Percentiles rank a stretch among this genome's conserved stretches.
phyloP scores from a whole-genome alignment of 2,329 filamentous ascomycete species.

The Fusarium sarcochroum region DNA sequence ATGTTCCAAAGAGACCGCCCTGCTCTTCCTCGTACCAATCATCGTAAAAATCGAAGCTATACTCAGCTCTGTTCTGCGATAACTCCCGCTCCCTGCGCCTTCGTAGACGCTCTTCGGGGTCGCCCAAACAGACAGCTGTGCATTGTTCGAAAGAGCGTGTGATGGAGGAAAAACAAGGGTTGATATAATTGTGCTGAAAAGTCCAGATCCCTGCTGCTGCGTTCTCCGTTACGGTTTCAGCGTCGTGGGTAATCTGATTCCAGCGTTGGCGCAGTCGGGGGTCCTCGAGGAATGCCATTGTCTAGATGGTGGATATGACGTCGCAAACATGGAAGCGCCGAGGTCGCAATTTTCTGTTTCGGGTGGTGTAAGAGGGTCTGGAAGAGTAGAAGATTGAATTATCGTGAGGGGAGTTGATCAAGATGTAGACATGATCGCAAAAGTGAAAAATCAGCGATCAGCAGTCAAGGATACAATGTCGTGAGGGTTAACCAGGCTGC shows the following conservation, averaged over 20 bases:
- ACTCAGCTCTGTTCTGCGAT: slow-evolving; percentile 76
- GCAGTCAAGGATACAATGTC: slow-evolving; percentile 24
- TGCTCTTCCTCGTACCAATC: slow-evolving; percentile 84
- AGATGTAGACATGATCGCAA: slow-evolving; percentile 37
- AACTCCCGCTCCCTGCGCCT: slow-evolving; percentile 75
- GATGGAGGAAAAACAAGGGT: slow-evolving; percentile 81
- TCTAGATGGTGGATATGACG: slow-evolving; percentile 50
- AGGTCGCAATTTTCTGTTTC: slow-evolving; percentile 13
- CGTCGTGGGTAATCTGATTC: slow-evolving; percentile 91
- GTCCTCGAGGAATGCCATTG: slow-evolving; percentile 78
- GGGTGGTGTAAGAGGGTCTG: background rate
- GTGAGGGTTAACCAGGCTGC: slow-evolving; percentile 27
- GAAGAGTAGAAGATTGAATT: background rate
- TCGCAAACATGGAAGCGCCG: slow-evolving; percentile 43
- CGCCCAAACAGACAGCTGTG: slow-evolving; percentile 77
- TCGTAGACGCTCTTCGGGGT: slow-evolving; percentile 80
- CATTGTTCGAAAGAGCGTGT: slow-evolving; percentile 79
- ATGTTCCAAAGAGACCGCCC: slow-evolving; percentile 76
- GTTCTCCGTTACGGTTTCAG: slow-evolving; percentile 90
- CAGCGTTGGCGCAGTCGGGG: slow-evolving; percentile 93
- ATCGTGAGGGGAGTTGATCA: slow-evolving; percentile 11
- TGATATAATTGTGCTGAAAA: slow-evolving; percentile 88
- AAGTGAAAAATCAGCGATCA: slow-evolving; percentile 23
- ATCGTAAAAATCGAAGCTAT: slow-evolving; percentile 97
- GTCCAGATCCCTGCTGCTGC: slow-evolving; percentile 93